Evolutionary conservation across 108 stramenopile genomes (phyloP).

Genomic region (Nitzschia sp.): DNA sequence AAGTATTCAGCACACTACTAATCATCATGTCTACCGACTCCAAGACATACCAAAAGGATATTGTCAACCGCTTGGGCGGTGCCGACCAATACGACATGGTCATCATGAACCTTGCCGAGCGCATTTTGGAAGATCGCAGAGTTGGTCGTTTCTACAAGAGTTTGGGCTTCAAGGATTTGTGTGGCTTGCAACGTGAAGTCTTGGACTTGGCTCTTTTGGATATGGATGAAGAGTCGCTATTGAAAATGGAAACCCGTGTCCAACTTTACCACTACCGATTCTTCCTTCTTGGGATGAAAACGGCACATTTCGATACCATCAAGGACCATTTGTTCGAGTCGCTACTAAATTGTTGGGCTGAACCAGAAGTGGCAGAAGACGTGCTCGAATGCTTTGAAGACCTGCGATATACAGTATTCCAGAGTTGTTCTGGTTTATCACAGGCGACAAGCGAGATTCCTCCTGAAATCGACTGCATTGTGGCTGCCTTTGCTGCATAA

Average conservation of each 20-base stretch:
- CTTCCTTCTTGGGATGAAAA: neutral
- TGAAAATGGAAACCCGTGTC: neutral
- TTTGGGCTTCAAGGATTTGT: neutral
- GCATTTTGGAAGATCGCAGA: neutral
- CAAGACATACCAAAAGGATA: slow-evolving; percentile 1
- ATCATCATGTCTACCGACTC: too few species aligned
- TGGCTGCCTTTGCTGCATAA: too few species aligned
- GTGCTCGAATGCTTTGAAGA: neutral
- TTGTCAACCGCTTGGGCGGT: slow-evolving; percentile 10
- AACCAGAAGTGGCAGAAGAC: slow-evolving; percentile 1
- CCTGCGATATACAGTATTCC: neutral
- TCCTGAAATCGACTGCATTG: too few species aligned
- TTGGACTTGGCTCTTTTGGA: slow-evolving; percentile 3
- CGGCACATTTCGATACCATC: slow-evolving; percentile 1
- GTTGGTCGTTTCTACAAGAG: neutral
- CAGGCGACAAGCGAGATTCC: too few species aligned
- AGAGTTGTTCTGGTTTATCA: too few species aligned
- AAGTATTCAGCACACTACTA: too few species aligned
- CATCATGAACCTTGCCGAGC: neutral
- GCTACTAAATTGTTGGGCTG: neutral
- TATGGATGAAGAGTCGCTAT: neutral
- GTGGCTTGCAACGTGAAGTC: neutral
- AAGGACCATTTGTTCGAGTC: slow-evolving; percentile 2
- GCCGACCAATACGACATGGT: neutral
- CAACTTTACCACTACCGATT: slow-evolving; percentile 3